Evolutionary conservation across 2,329 filamentous ascomycete species (phyloP).

Genomic region (Mollisia scopiformis): DNA sequence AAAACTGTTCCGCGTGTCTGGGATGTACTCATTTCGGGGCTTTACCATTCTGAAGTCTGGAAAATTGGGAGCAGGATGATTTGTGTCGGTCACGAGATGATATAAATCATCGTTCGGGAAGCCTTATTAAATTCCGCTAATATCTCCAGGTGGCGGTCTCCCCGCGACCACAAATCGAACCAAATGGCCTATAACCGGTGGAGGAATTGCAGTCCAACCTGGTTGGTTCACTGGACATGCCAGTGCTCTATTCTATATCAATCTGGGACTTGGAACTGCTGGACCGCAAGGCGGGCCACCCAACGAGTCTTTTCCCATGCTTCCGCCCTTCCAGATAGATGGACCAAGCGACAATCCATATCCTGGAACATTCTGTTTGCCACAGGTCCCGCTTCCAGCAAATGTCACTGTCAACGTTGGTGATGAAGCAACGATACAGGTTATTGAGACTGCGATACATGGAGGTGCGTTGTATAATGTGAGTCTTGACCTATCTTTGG

Average conservation of each 20-base stretch:
- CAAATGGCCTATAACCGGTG: conserved; percentile 84
- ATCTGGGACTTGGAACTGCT: conserved; percentile 77
- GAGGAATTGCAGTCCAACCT: conserved; percentile 82
- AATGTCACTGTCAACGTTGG: conserved; percentile 71
- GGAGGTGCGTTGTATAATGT: conserved; percentile 69
- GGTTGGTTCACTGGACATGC: conserved; percentile 91
- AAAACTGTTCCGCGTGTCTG: too few species aligned
- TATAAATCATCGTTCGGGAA: too few species aligned
- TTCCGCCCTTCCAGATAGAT: conserved; percentile 75
- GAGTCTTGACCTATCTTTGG: conserved; percentile 14
- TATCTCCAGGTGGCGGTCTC: conserved; percentile 1
- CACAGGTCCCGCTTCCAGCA: conserved; percentile 79
- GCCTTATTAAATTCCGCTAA: background rate
- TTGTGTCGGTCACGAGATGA: too few species aligned
- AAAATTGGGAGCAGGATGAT: too few species aligned
- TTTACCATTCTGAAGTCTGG: too few species aligned
- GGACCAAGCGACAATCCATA: conserved; percentile 81
- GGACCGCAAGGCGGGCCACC: conserved; percentile 62
- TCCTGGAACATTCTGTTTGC: conserved; percentile 82
- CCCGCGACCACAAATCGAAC: conserved; percentile 46
- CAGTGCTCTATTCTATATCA: conserved; percentile 81
- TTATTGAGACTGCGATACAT: conserved; percentile 79
- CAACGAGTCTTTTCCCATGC: conserved; percentile 84
- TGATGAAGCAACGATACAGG: conserved; percentile 83
- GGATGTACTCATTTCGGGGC: too few species aligned